Evolutionary conservation across 1,284 basidiomycete species (phyloP), one percentile per base, ranked within the genome.

Genomic region (Rhizoctonia solani): DNA sequence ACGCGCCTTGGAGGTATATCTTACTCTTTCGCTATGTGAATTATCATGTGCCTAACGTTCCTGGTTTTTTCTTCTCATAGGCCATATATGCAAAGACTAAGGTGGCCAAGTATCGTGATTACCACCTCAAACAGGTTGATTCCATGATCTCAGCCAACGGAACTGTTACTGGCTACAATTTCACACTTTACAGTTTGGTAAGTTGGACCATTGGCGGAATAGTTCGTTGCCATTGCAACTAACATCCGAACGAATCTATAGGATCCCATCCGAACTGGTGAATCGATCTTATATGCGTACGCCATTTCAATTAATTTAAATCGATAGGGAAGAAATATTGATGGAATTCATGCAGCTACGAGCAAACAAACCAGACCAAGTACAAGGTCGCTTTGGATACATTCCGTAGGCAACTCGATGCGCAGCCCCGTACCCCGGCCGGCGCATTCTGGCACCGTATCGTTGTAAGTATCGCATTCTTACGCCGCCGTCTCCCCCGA

Each of bases 381-480:
- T 65, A 65, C 61, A 65, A 65, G 39, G 39, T 54, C 39, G 61
- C 61, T 9, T 32, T 65, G 37, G 61, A 65, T 39, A 65, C 61
- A 16, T 65, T 65, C 27, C 61, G 61, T 44, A 37, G 34, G 25
- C 61, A 65, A 44, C n/a, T 65, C 32, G 42, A 42, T 30, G 41
- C 49, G 11, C 61, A 65, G 32, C 61, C 61, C 13, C 61, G 61
- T 19, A 44, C 49, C n/a, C 49, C 49, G 32, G 61, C 61, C 16
- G 61, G 61, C 23, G 61, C 61, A 9, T 65, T 65, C 37, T 65
- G 61, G 61, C 61, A 65, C 32, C 61, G 61, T 41, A 65, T 37
- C 47, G 32, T 27, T 5, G 61, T 54, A 19, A 44, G 61, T 54
- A n/a, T 16, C 37, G 8, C 3, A 37, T 19, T 37, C 42, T 49